Evolutionary conservation across 495 filamentous ascomycete species (phyloP).

Genomic region (Polyplosphaeria fusca): DNA sequence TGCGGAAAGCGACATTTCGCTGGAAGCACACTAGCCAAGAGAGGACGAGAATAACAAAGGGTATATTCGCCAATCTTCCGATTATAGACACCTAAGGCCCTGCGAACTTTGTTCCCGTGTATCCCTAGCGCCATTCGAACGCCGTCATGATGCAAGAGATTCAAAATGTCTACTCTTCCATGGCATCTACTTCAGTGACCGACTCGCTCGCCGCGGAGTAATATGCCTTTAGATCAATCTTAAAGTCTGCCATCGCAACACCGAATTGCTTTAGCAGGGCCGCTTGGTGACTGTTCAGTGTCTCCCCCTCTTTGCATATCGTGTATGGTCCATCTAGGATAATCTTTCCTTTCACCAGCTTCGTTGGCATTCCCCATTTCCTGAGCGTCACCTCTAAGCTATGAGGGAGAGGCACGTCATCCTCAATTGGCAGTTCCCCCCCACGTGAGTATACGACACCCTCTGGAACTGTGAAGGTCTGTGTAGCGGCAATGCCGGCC

Average conservation of each 20-base stretch:
- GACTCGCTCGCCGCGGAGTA: conserved; percentile 60
- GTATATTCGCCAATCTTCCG: too few species aligned
- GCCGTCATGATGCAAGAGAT: not conserved
- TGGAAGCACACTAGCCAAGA: too few species aligned
- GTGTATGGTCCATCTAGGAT: conserved; percentile 69
- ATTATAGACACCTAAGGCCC: too few species aligned
- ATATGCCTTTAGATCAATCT: conserved; percentile 70
- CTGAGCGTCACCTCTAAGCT: conserved; percentile 83
- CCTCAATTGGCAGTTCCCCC: conserved; percentile 69
- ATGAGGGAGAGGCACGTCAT: conserved; percentile 84
- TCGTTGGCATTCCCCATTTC: conserved; percentile 81
- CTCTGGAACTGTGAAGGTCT: conserved; percentile 71
- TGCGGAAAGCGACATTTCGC: too few species aligned
- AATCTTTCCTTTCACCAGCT: conserved; percentile 83
- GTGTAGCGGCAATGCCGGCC: conserved; percentile 71
- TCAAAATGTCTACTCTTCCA: conserved; percentile 43
- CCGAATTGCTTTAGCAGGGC: conserved; percentile 92
- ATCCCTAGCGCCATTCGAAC: not conserved
- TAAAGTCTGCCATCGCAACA: conserved; percentile 83
- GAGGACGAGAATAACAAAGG: too few species aligned
- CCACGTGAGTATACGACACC: conserved; percentile 72
- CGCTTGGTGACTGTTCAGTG: conserved; percentile 83
- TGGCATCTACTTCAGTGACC: conserved; percentile 55
- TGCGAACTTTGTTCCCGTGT: too few species aligned
- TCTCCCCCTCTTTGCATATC: conserved; percentile 78